phyloP scores from a whole-genome alignment of 805 yeast genomes.

The Lipomyces starkeyi region DNA sequence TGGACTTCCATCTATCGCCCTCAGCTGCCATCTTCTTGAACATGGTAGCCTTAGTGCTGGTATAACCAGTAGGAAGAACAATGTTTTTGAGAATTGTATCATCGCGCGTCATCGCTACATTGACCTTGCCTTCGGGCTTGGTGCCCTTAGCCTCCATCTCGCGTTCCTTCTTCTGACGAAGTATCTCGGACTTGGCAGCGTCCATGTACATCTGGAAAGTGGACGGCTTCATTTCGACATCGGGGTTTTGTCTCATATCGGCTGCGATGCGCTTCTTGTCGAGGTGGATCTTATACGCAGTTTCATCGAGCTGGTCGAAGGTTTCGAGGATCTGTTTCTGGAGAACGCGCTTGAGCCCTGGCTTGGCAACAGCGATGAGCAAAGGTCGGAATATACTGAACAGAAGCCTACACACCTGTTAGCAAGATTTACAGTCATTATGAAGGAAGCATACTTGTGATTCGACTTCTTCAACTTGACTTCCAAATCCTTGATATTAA shows the following conservation, averaged over 20 bases:
- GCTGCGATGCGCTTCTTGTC: constrained; percentile 31
- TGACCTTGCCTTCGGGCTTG: constrained; percentile 20
- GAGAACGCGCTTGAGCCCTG: constrained; percentile 29
- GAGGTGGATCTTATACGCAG: constrained; percentile 26
- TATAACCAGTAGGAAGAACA: constrained; percentile 28
- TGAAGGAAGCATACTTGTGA: constrained; percentile 19
- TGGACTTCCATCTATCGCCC: constrained; percentile 37
- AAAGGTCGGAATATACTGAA: constrained; percentile 34
- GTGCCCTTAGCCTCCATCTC: constrained; percentile 5
- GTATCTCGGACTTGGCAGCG: constrained; percentile 26
- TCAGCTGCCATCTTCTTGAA: constrained; percentile 28
- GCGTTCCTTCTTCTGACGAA: constrained; percentile 21
- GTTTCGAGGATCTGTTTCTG: constrained; percentile 34
- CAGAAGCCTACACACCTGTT: constrained; percentile 12
- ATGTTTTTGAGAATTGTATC: constrained; percentile 31
- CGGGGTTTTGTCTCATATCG: constrained; percentile 9
- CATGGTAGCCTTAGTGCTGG: constrained; percentile 23
- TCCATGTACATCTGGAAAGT: constrained; percentile 25
- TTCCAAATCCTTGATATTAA: constrained; percentile 25
- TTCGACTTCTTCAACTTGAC: constrained; percentile 31
- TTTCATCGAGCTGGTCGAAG: constrained; percentile 32
- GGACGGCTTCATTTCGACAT: constrained; percentile 13
- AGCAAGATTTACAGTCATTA: background rate
- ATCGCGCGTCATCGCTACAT: constrained; percentile 28
- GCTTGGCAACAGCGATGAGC: constrained; percentile 25